Base-by-base conservation (phyloP, 306 rosid genomes). In the Cyclanthera cordifolia region DNA sequence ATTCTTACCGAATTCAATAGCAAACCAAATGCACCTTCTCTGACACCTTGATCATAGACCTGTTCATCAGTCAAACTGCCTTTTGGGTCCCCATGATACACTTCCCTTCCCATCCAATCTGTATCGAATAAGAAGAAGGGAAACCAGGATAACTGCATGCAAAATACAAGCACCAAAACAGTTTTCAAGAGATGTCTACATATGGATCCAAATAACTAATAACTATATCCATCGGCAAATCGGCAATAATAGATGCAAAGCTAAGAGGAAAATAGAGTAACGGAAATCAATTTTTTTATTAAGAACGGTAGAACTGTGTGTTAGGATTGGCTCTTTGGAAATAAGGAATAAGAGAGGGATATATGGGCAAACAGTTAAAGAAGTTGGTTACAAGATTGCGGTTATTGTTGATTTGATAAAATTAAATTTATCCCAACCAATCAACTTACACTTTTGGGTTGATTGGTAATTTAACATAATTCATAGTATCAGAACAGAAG, bases 41-140 rank as follows among this genome's bases (percentile, higher is more conserved):
- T 88, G 74, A 94, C 99, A 73, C 99, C 99, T 79, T 80, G 91
- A 78, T 86, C 86, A 75, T 88, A 94, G n/a, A 82, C 79, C 32
- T 37, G 69, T 61, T 79, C 77, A 65, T 88, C 84, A 69, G 88
- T 53, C 34, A 46, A 25, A 72, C 58, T 79, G 79, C 99, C 99
- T 71, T 85, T 85, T 12, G 99, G 99, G 84, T 90, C 85, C 70
- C 99, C 99, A 54, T 94, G 99, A 82, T 84, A 90, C 76, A 93
- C 99, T 80, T 93, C 99, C 77, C 96, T 88, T 56, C 99, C 99
- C 99, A 93, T 94, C 99, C 99, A 91, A 85, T 91, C 97, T 76
- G 97, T 91, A 76, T 91, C 97, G 55, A 91, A 91, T 67, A 91
- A 86, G 84, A 91, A 91, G 88, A 91, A 91, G 41, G 97, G 97